Conservation (phyloP, 2,329 filamentous ascomycete species). For the Sporothrix curviconia region DNA sequence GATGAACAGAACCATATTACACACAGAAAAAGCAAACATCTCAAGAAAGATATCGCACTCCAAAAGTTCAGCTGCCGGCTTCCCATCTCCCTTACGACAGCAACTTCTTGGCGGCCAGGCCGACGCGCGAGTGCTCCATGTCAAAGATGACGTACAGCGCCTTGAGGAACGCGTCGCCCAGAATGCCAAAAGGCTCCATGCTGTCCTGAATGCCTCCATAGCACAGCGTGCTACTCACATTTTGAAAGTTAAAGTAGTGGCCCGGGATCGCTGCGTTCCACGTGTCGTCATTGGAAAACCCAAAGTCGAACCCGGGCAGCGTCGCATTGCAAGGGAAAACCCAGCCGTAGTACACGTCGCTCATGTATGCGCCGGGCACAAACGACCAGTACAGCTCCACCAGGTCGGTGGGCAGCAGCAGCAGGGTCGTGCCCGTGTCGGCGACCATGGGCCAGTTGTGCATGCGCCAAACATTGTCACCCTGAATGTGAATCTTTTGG, state of each 20-base stretch:
- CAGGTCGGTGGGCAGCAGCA: conserved; percentile 53
- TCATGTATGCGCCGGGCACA: conserved; percentile 46
- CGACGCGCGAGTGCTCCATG: conserved; percentile 38
- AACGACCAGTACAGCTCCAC: conserved; percentile 53
- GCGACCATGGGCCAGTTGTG: conserved; percentile 47
- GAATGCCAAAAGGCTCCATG: conserved; percentile 51
- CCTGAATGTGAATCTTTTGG: conserved; percentile 30
- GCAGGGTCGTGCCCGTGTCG: conserved; percentile 63
- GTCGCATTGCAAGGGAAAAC: conserved; percentile 45
- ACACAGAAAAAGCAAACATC: too few relatives aligned
- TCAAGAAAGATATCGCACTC: too few relatives aligned
- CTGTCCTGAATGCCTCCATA: conserved; percentile 68
- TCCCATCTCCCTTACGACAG: conserved; percentile 18
- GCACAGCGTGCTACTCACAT: conserved; percentile 51
- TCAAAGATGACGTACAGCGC: conserved; percentile 69
- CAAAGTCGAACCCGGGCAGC: conserved; percentile 47
- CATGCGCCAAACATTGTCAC: conserved; percentile 31
- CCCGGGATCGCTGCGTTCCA: conserved; percentile 45
- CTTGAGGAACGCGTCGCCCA: conserved; percentile 77
- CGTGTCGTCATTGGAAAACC: conserved; percentile 33
- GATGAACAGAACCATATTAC: too few relatives aligned
- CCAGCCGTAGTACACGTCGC: conserved; percentile 40
- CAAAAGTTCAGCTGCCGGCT: too few relatives aligned
- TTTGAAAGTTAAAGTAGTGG: conserved; percentile 39
- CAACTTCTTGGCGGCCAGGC: conserved; percentile 40